Conservation (phyloP, 352 stramenopile species). For the Globisporangium nunn region DNA sequence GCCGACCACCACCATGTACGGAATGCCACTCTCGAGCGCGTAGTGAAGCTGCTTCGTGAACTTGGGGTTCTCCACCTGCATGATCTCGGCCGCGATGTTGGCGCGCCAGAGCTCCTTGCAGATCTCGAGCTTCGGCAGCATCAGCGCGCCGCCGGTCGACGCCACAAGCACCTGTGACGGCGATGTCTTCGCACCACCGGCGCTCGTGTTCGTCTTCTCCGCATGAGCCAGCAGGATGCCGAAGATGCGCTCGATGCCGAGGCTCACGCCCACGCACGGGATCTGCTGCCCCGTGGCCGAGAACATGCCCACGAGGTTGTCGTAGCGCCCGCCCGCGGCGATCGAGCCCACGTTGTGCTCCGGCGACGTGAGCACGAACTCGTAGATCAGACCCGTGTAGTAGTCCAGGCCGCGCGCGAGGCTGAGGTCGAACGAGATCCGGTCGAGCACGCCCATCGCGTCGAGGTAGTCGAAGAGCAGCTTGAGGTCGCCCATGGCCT, state of each 20-base stretch:
- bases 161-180: slow-evolving; percentile 92
- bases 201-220: slow-evolving; percentile 40
- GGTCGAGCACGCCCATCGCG: slow-evolving; percentile 93
- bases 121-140: slow-evolving; percentile 61
- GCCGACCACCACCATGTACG: slow-evolving; percentile 96
- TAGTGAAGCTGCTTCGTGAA: slow-evolving; percentile 96
- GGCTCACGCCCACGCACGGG: slow-evolving; percentile 96
- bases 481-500: slow-evolving; percentile 89
- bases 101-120: slow-evolving; percentile 82
- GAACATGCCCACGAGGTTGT: slow-evolving; percentile 98
- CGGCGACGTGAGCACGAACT: slow-evolving; percentile 91
- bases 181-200: slow-evolving; percentile 11
- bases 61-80: slow-evolving; percentile 95
- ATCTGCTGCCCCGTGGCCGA: slow-evolving; percentile 92
- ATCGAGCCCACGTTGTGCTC: slow-evolving; percentile 95
- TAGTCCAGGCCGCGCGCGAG: slow-evolving; percentile 97
- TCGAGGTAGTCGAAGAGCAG: slow-evolving; percentile 97
- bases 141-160: slow-evolving; percentile 70
- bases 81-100: slow-evolving; percentile 95
- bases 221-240: slow-evolving; percentile 95
- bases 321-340: slow-evolving; percentile 95
- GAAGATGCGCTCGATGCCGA: slow-evolving; percentile 98
- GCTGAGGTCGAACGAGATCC: slow-evolving; percentile 95
- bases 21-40: slow-evolving; percentile 92
- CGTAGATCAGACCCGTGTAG: slow-evolving; percentile 99